A percentile compares a stretch with the other conserved stretches of the same genome.
Evolutionary conservation across 306 rosid genomes (phyloP).

Genomic region (Ormosia emarginata): DNA sequence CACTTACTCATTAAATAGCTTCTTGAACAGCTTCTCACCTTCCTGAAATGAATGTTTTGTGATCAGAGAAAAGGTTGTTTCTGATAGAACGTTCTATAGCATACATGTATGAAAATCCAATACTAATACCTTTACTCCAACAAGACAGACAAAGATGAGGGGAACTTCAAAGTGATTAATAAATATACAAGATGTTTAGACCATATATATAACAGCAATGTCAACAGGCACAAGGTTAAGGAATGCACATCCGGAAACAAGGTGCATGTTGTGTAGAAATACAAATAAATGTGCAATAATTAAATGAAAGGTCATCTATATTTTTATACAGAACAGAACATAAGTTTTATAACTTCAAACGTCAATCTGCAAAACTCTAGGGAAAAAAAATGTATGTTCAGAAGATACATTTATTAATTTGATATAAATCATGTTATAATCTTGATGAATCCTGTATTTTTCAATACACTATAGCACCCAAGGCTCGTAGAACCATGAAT

Average conservation of each 20-base stretch:
- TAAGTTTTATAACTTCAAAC: too few relatives aligned
- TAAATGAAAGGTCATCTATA: too few relatives aligned
- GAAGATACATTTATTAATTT: too few relatives aligned
- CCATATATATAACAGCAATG: background rate
- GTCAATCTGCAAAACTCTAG: background rate
- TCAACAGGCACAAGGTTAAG: background rate
- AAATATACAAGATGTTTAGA: background rate
- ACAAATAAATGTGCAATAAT: too few relatives aligned
- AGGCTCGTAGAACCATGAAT: background rate
- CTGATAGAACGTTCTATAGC: background rate
- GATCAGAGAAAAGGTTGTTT: constrained; percentile 6
- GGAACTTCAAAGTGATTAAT: background rate
- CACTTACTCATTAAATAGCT: constrained; percentile 37
- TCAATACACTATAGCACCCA: background rate
- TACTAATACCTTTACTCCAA: background rate
- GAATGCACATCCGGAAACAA: background rate
- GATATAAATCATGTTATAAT: too few relatives aligned
- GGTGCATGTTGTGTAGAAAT: background rate
- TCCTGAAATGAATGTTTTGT: constrained; percentile 25
- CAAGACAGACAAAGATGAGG: background rate
- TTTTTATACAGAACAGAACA: too few relatives aligned
- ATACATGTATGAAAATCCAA: constrained; percentile 3
- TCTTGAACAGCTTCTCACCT: constrained; percentile 25
- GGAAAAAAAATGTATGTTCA: background rate
- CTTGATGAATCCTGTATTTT: too few relatives aligned